Evolutionary conservation across 148 eudicot species (phyloP).

Genomic region (Drosera capensis): DNA sequence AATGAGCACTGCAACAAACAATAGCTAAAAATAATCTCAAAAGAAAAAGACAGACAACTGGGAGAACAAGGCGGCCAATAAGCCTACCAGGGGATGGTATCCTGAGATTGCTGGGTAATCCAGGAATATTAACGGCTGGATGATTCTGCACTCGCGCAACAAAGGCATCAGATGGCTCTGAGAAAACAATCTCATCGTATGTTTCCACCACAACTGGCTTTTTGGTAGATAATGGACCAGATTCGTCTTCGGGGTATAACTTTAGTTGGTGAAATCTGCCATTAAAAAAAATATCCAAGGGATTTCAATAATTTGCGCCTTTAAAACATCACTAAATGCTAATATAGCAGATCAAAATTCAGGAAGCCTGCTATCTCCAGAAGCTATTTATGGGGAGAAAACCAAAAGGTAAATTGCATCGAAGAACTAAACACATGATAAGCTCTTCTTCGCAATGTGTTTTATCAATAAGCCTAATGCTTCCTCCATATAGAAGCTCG

Average conservation of each 20-base stretch:
- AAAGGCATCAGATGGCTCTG: constrained; percentile 47
- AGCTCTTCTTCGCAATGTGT: too few species aligned
- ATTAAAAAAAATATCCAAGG: too few species aligned
- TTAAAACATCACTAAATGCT: too few species aligned
- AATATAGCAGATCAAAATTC: too few species aligned
- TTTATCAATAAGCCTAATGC: too few species aligned
- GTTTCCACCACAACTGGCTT: constrained; percentile 68
- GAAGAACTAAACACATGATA: too few species aligned
- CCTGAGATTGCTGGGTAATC: constrained; percentile 30
- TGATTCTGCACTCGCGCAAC: constrained; percentile 54
- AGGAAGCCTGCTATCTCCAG: too few species aligned
- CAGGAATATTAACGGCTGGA: constrained; percentile 50
- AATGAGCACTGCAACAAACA: constrained; percentile 10
- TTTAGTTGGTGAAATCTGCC: constrained; percentile 77
- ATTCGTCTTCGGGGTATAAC: constrained; percentile 48
- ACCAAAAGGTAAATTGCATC: neutral
- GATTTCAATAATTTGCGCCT: too few species aligned
- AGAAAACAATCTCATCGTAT: constrained; percentile 66
- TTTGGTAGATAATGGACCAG: constrained; percentile 52
- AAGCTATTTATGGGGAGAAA: too few species aligned
- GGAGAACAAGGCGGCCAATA: constrained; percentile 18
- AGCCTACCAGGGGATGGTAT: constrained; percentile 13
- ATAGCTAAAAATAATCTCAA: neutral
- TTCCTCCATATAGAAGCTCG: too few species aligned
- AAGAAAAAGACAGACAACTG: neutral